Evolutionary conservation across 345 rosid species (phyloP).

Genomic region (Citrus sp.): DNA sequence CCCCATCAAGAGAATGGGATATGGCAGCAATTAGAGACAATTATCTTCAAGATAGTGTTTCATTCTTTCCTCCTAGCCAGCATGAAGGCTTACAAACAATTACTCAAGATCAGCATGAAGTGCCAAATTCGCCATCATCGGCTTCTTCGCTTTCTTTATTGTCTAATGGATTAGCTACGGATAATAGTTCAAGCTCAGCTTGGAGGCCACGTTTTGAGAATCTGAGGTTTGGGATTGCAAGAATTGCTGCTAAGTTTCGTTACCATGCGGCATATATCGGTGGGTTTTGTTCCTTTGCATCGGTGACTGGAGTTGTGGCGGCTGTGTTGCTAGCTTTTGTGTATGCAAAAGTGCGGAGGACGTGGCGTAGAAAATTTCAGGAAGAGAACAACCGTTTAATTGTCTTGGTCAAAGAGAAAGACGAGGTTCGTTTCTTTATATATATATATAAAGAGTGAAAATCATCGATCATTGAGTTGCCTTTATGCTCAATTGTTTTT

Average conservation of each 20-base stretch:
- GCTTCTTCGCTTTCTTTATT: constrained; percentile 7
- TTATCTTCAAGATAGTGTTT: constrained; percentile 8
- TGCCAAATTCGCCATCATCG: constrained; percentile 4
- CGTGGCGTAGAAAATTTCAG: constrained; percentile 25
- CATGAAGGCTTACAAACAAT: constrained; percentile 30
- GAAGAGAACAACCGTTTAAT: constrained; percentile 21
- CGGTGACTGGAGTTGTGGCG: constrained; percentile 16
- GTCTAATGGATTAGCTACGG: neutral
- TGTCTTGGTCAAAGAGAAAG: constrained; percentile 40
- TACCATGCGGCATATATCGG: constrained; percentile 6
- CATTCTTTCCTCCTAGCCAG: constrained; percentile 34
- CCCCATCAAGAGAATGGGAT: constrained; percentile 1
- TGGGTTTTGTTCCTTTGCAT: constrained; percentile 27
- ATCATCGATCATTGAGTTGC: too few relatives aligned
- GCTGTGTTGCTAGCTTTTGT: constrained; percentile 22
- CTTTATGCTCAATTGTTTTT: too few relatives aligned
- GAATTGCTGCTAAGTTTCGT: constrained; percentile 27
- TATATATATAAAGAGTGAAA: too few relatives aligned
- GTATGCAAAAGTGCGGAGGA: constrained; percentile 16
- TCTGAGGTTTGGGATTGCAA: constrained; percentile 16
- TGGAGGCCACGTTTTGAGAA: neutral
- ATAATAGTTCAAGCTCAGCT: neutral
- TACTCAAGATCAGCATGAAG: neutral
- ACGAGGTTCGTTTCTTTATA: constrained; percentile 30
- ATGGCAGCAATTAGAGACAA: constrained; percentile 11